Base-by-base conservation (phyloP, 306 rosid genomes). In the Trifolium dubium region DNA sequence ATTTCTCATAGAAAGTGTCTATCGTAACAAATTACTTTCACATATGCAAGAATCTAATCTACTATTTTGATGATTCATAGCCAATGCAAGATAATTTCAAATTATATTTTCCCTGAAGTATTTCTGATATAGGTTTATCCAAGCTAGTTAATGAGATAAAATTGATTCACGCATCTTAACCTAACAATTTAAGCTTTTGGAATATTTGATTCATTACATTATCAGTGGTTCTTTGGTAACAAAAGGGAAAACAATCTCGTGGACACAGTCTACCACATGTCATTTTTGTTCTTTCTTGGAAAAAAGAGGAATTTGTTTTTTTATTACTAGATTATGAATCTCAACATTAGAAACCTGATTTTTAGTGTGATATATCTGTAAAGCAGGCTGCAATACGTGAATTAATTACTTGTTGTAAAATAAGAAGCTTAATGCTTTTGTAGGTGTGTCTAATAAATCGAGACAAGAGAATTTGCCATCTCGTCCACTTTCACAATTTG, bases 401-500 rank as follows among this genome's bases (percentile, higher is more conserved):
- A 28, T 64, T 62, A 63, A 43, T 50, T 68, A 66, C 39, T 49
- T 50, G 37, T 39, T 58, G 47, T 71, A 43, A 35, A 40, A 67
- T 60, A 75, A 58, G 61, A 64, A 69, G 56, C 67, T 78, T 71
- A 69, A 68, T 77, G 59, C 65, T 77, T 76, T 83, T 82, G 61
- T 77, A 89, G 97, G 89, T 54, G 61, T 50, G 66, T 79, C 75
- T 72, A 40, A 65, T 72, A 83, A 60, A 77, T 66, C 66, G 65
- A 88, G 77, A 71, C 64, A 79, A 68, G 88, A 83, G 70, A 72
- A 54, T 73, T 2, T 67, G 59, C 31, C 79, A 59, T 69, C 88
- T 85, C 81, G 67, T 46, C 70, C 41, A 56, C 79, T n/a, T n/a
- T n/a, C n/a, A n/a, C n/a, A n/a, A n/a, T n/a, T 91, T 79, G 40